phyloP scores from a whole-genome alignment of 2,329 filamentous ascomycete genomes.

The Diaporthe helianthi region DNA sequence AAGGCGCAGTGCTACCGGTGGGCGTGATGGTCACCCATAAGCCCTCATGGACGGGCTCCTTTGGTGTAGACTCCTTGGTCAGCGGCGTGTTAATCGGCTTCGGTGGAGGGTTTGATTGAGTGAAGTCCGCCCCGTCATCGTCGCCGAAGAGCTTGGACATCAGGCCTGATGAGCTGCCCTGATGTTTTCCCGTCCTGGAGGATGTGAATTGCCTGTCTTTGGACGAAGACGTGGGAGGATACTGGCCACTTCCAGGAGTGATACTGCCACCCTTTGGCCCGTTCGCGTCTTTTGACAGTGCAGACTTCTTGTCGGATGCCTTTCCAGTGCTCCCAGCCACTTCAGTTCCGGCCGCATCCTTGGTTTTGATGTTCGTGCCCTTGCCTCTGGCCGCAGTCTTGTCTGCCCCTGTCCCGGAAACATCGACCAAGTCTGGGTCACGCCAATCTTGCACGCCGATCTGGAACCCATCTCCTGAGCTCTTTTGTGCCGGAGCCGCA shows the following conservation, averaged over 20 bases:
- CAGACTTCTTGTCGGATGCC: slow-evolving; percentile 36
- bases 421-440: slow-evolving; percentile 73
- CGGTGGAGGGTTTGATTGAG: slow-evolving; percentile 43
- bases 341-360: slow-evolving; percentile 28
- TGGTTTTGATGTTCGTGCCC: slow-evolving; percentile 20
- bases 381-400: slow-evolving; percentile 37
- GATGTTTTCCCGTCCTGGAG: slow-evolving; percentile 37
- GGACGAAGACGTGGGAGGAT: slow-evolving; percentile 50
- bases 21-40: slow-evolving; percentile 97
- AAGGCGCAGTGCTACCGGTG: slow-evolving; percentile 86
- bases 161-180: slow-evolving; percentile 45
- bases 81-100: slow-evolving; percentile 36
- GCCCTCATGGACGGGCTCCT: slow-evolving; percentile 68
- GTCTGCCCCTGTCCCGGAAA: slow-evolving; percentile 40
- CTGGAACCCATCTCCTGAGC: slow-evolving; percentile 68
- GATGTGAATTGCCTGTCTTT: slow-evolving; percentile 39
- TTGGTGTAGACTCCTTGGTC: slow-evolving; percentile 27
- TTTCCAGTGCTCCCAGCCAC: slow-evolving; percentile 36
- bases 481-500: slow-evolving; percentile 36
- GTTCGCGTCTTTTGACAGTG: slow-evolving; percentile 40
- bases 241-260: slow-evolving; percentile 77
- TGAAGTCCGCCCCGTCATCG: slow-evolving; percentile 45
- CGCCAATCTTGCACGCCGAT: slow-evolving; percentile 90
- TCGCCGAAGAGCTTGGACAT: slow-evolving; percentile 60
- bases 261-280: slow-evolving; percentile 69